phyloP scores from a whole-genome alignment of 805 yeast species.

The Helenozyma baotianmanensis region DNA sequence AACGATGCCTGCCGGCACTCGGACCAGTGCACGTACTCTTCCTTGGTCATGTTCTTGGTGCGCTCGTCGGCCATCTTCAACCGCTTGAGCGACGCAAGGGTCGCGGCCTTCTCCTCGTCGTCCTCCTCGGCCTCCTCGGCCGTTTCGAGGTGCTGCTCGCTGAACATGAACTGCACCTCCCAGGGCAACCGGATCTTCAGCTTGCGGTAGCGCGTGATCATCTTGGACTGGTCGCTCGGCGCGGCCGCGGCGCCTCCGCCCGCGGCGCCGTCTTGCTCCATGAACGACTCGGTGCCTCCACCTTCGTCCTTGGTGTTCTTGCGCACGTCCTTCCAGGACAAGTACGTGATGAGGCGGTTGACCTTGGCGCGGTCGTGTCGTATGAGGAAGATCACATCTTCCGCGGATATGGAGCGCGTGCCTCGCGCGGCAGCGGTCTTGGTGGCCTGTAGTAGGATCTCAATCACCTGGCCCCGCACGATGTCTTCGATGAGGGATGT shows the following conservation, averaged over 20 bases:
- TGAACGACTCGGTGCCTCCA: constrained; percentile 48
- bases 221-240: constrained; percentile 35
- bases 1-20: constrained; percentile 97
- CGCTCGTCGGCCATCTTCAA: constrained; percentile 91
- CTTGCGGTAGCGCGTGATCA: constrained; percentile 55
- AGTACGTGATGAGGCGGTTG: constrained; percentile 79
- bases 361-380: constrained; percentile 94
- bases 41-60: constrained; percentile 88
- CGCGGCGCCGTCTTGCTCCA: constrained; percentile 41
- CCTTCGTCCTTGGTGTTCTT: constrained; percentile 63
- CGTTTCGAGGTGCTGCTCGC: constrained; percentile 79
- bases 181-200: constrained; percentile 84
- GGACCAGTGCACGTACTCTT: constrained; percentile 98
- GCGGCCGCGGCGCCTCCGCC: constrained; percentile 33
- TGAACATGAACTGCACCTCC: constrained; percentile 92
- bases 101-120: constrained; percentile 88
- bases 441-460: constrained; percentile 71
- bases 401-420: constrained; percentile 79
- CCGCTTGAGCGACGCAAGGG: constrained; percentile 80
- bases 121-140: constrained; percentile 54
- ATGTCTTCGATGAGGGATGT: constrained; percentile 93
- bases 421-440: constrained; percentile 76
- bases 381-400: constrained; percentile 87
- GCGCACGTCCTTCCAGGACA: constrained; percentile 96
- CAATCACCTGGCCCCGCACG: constrained; percentile 91